Evolutionary conservation across 805 yeast genomes (phyloP).

Genomic region (Komagataella phaffii): DNA sequence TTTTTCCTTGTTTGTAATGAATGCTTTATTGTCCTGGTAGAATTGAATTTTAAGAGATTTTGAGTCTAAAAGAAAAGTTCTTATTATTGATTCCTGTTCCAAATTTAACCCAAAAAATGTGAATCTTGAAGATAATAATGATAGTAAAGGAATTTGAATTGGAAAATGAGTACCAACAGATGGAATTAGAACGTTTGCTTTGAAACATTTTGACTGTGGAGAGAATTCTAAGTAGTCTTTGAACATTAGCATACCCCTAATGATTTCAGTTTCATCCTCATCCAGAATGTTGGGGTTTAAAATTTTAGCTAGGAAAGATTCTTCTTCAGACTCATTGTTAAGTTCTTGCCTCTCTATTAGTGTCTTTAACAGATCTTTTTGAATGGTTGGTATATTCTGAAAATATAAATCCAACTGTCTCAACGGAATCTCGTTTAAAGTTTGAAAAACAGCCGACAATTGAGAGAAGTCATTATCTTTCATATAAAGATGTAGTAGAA

Average conservation of each 20-base stretch:
- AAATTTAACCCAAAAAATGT: slow-evolving; percentile 18
- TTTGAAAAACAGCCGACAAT: slow-evolving; percentile 7
- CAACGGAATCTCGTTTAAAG: slow-evolving; percentile 17
- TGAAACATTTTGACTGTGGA: neutral
- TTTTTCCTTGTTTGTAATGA: neutral
- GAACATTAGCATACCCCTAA: neutral
- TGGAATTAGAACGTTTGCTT: neutral
- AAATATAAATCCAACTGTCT: slow-evolving; percentile 1
- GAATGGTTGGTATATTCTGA: neutral
- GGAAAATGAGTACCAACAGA: slow-evolving; percentile 15
- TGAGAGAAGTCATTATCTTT: slow-evolving; percentile 6
- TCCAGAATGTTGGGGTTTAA: neutral
- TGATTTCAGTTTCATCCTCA: neutral
- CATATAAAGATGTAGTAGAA: slow-evolving; percentile 29
- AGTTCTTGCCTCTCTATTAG: slow-evolving; percentile 1
- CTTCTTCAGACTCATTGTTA: neutral
- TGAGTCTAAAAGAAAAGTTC: slow-evolving; percentile 6
- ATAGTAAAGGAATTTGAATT: slow-evolving; percentile 10
- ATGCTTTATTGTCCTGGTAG: neutral
- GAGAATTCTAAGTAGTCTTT: neutral
- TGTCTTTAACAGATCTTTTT: neutral
- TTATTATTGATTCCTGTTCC: slow-evolving; percentile 13
- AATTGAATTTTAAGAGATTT: neutral
- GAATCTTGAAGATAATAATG: slow-evolving; percentile 12
- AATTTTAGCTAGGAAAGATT: neutral